Conservation (phyloP, 306 rosid genomes). For the Sesbania bispinosa region DNA sequence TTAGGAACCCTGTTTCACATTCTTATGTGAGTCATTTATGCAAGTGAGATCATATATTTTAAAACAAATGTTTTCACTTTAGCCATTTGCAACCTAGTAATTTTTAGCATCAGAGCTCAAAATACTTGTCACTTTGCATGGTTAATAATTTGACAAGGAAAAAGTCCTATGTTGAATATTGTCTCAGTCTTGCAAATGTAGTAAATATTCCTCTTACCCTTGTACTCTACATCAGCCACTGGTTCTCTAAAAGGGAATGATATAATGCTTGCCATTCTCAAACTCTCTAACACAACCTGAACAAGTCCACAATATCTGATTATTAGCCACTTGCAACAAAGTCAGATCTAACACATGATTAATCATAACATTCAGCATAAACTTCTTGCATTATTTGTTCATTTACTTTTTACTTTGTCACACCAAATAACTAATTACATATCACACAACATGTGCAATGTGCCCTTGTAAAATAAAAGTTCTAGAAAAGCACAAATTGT, state of each 20-base stretch:
- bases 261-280: slow-evolving; percentile 91
- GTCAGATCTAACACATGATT: neutral
- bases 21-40: slow-evolving; percentile 16
- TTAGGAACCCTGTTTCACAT: slow-evolving; percentile 65
- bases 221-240: slow-evolving; percentile 82
- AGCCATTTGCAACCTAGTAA: neutral
- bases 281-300: slow-evolving; percentile 82
- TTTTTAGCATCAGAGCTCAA: neutral
- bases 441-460: neutral
- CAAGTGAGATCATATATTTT: neutral
- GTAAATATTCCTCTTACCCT: slow-evolving; percentile 48
- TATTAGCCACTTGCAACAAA: slow-evolving; percentile 21
- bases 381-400: neutral
- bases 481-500: neutral
- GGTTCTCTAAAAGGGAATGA: slow-evolving; percentile 93
- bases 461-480: neutral
- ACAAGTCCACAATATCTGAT: slow-evolving; percentile 15
- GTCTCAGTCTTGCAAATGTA: neutral
- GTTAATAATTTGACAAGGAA: neutral
- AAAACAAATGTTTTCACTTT: too few relatives aligned
- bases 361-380: neutral
- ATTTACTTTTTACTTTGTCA: neutral
- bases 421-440: neutral
- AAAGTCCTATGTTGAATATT: neutral
- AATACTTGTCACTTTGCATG: slow-evolving; percentile 1